These are phyloP conservation scores for Fusarium sp. DNA, from an alignment of 2,329 filamentous ascomycete genomes.

Conservation along the genomic window DNA sequence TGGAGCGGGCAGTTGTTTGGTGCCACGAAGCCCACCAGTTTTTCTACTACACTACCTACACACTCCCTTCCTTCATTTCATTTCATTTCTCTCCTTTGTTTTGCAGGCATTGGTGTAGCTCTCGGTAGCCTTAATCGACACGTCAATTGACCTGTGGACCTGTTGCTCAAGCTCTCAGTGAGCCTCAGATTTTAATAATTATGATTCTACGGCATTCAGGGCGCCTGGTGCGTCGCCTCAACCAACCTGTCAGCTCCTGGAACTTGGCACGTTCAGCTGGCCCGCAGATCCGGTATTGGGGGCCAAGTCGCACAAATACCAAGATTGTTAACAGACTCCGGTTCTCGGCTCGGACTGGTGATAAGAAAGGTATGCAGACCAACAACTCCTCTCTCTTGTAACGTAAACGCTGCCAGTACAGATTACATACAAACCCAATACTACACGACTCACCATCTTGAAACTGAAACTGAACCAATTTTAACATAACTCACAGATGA, in stretches of 20 bases:
- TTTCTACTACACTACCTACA: constrained; percentile 10
- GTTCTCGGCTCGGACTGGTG: constrained; percentile 50
- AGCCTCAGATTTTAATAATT: constrained; percentile 16
- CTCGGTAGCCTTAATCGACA: constrained; percentile 24
- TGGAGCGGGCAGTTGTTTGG: constrained; percentile 18
- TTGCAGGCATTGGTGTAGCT: constrained; percentile 16
- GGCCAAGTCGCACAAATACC: constrained; percentile 30
- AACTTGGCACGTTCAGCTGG: constrained; percentile 36
- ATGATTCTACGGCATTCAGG: constrained; percentile 48
- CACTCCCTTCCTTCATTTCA: constrained; percentile 19
- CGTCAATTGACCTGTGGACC: constrained; percentile 23
- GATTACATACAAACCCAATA: not conserved
- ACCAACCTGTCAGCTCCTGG: constrained; percentile 33
- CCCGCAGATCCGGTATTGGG: constrained; percentile 35
- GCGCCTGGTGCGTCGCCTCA: constrained; percentile 48
- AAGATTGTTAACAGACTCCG: constrained; percentile 34
- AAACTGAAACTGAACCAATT: not conserved
- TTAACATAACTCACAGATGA: constrained; percentile 36
- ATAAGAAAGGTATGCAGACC: constrained; percentile 47
- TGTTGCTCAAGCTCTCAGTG: constrained; percentile 5
- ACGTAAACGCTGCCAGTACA: not conserved
- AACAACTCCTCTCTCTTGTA: not conserved
- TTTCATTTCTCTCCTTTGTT: constrained; percentile 33
- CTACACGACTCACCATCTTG: not conserved
- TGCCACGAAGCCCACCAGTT: constrained; percentile 37